Base-by-base conservation (phyloP, 805 yeast species). In the Myxozyma mucilagina region DNA sequence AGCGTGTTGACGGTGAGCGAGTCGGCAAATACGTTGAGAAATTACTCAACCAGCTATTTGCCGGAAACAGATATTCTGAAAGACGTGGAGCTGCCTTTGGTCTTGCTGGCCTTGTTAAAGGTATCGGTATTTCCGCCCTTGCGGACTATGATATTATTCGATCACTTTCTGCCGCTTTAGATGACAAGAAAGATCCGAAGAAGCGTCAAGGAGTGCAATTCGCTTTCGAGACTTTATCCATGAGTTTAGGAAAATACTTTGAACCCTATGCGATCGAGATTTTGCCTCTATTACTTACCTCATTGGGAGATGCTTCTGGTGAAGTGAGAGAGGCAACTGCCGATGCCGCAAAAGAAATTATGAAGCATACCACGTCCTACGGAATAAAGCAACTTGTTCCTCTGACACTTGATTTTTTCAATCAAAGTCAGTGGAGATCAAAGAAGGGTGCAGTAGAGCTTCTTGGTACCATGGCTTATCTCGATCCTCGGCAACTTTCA, bases 1-100 rank as follows among this genome's bases (percentile, higher is more conserved):
- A 79, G 32, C 75, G 84, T 14, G 82, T 87, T 59, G 56, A 63
- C 31, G 66, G 62, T 4, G 67, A 66, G 14, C 79, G 76, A 42
- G 70, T 79, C 1, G 81, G 80, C 32, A 73, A 74, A 0, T 84
- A 87, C 66, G 75, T 89, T 59, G 87, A 86, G 41, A 67, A 70
- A 3, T 76, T 91, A 53, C 81, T 89, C 70, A 82, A 77, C 5
- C 84, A 82, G 66, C 76, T 92, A 31, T 84, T 89, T 70, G 72
- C 75, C 8, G 84, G 84, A 1, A 76, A 76, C 36, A 73, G 75
- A 47, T 73, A 80, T 4, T 74, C 76, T 4, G 78, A 79, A n/a
- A 82, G 97, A 71, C 82, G 93, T 66, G 99, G 98, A 70, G 93
- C 97, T 1, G 98, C 98, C 0, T 91, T 89, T 76, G 99, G 98